These are phyloP conservation scores for Casuarina cunninghamiana DNA, from an alignment of 306 rosid species.

Conservation along the genomic window DNA sequence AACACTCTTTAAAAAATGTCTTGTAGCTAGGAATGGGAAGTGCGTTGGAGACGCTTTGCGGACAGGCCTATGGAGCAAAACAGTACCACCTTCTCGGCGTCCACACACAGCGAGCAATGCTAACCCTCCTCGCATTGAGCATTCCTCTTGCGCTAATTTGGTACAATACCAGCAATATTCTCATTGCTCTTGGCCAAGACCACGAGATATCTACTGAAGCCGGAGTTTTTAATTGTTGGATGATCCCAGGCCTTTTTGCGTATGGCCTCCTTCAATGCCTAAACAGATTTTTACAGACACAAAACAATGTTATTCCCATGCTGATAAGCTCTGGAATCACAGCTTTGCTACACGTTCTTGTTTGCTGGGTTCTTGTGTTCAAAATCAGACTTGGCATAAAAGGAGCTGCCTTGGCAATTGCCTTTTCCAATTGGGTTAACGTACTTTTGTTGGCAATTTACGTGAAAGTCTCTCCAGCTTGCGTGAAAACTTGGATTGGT, in stretches of 20 bases:
- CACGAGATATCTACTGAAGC: constrained; percentile 45
- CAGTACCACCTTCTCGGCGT: constrained; percentile 57
- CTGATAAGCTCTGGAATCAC: constrained; percentile 50
- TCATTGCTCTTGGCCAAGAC: constrained; percentile 44
- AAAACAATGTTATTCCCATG: constrained; percentile 60
- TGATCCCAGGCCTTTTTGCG: constrained; percentile 52
- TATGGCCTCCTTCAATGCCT: constrained; percentile 53
- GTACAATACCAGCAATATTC: constrained; percentile 45
- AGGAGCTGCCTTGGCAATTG: constrained; percentile 58
- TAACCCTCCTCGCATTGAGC: constrained; percentile 37
- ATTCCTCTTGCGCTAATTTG: constrained; percentile 46
- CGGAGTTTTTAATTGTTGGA: constrained; percentile 42
- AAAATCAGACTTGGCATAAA: constrained; percentile 38
- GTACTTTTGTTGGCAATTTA: constrained; percentile 41
- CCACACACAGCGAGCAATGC: constrained; percentile 55
- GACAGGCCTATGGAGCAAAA: constrained; percentile 61
- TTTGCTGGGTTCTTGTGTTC: constrained; percentile 56
- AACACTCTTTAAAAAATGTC: constrained; percentile 3
- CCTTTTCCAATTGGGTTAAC: constrained; percentile 52
- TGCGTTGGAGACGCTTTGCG: constrained; percentile 61
- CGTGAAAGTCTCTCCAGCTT: constrained; percentile 36
- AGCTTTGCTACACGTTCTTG: constrained; percentile 38
- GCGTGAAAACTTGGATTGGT: constrained; percentile 56
- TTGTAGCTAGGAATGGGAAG: constrained; percentile 60
- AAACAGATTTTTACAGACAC: constrained; percentile 55